Base-by-base conservation (phyloP, 2,329 filamentous ascomycete genomes). In the Monosporascus sp. region DNA sequence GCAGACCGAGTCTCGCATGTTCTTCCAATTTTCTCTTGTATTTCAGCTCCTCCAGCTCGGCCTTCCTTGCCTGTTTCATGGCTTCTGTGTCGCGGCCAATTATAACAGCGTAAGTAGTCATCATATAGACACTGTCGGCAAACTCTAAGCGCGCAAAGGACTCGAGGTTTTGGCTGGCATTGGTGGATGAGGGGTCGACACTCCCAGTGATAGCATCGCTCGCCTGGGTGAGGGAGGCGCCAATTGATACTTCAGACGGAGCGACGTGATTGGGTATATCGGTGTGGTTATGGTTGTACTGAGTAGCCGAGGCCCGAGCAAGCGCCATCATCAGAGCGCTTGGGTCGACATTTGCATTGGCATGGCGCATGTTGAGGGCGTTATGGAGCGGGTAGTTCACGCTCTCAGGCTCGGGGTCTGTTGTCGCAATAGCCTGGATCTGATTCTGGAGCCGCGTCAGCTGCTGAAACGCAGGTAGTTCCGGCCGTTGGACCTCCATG, bases 71-170 rank as follows among this genome's bases (percentile, higher is more conserved):
- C 60, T 81, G 76, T 52, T 77, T 71, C 59, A 83, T 70, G 9
- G 84, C 84, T 50, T 76, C 72, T 62, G 85, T 78, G 68, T 91
- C 88, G 56, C 88, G 85, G 52, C 87, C 88, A 27, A 92, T 82
- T 53, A 88, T 81, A 61, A 91, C 80, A 50, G 82, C 79, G 61
- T 86, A 86, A 1, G 87, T 90, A 50, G 85, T 90, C 84, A 92
- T 88, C 70, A 89, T 88, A 68, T 89, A 91, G 52, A 85, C 81
- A 65, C 87, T 87, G 73, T 92, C 88, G 60, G 81, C 79, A 66
- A 92, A 91, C 62, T 85, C 82, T 56, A 92, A 75, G 50, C 77
- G 74, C 44, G 81, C 81, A 66, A 82, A 84, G 3, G 80, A 82
- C 62, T 83, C 78, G 16, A 84, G 69, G 48, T 70, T 72, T 59